Percentiles rank a stretch among this genome's conserved stretches.
Conservation (phyloP, 2,329 filamentous ascomycete species). For the Xylariaceae sp. region DNA sequence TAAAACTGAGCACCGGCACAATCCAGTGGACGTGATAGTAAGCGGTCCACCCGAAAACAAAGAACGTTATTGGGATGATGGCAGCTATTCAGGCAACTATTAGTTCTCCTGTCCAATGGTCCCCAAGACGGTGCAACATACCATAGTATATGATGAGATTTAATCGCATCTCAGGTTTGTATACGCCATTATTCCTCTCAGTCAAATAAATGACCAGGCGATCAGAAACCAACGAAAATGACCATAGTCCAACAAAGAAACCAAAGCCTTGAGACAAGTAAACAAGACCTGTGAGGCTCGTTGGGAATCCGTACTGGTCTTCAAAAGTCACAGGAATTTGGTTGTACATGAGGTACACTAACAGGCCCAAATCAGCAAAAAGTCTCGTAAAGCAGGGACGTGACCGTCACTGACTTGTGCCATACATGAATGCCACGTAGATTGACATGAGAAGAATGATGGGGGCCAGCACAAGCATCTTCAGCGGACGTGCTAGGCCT, state of each 20-base stretch:
- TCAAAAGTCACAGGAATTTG: conserved; percentile 50
- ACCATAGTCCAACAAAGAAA: conserved; percentile 36
- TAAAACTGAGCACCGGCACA: conserved; percentile 27
- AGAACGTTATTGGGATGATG: conserved; percentile 28
- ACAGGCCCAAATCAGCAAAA: neutral
- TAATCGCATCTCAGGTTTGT: conserved; percentile 29
- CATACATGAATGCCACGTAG: conserved; percentile 50
- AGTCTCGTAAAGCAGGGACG: neutral
- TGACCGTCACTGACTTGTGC: conserved; percentile 30
- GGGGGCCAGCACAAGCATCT: conserved; percentile 47
- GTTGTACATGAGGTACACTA: conserved; percentile 50
- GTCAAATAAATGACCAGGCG: conserved; percentile 43
- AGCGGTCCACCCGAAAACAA: conserved; percentile 32
- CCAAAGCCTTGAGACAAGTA: conserved; percentile 47
- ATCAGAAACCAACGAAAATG: conserved; percentile 43
- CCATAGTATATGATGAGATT: conserved; percentile 26
- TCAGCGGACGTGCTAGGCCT: conserved; percentile 48
- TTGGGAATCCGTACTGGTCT: conserved; percentile 42
- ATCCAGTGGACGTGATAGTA: conserved; percentile 28
- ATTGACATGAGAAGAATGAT: conserved; percentile 44
- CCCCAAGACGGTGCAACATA: conserved; percentile 3
- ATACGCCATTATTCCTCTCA: conserved; percentile 35
- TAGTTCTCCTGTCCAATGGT: neutral
- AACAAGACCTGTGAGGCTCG: conserved; percentile 44
- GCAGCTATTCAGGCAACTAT: conserved; percentile 3